Conservation (phyloP, 2,329 filamentous ascomycete genomes). For the Ophiostoma pallidulum region DNA sequence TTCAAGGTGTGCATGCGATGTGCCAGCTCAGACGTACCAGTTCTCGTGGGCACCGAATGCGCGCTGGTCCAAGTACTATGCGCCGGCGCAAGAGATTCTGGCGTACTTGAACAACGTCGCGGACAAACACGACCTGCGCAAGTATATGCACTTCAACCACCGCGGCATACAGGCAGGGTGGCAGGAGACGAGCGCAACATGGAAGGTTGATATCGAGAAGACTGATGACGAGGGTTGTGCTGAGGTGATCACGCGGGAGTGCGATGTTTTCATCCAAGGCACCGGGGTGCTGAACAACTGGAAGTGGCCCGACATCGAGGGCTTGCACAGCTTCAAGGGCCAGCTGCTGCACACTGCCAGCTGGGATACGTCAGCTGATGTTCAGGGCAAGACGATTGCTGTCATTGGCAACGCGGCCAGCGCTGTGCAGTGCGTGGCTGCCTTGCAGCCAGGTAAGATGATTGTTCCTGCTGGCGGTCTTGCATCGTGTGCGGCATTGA, state of each 20-base stretch:
- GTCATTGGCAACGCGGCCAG: slow-evolving; percentile 2
- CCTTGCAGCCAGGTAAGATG: slow-evolving; percentile 12
- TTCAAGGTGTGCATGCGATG: slow-evolving; percentile 30
- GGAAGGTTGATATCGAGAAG: neutral
- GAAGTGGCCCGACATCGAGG: slow-evolving; percentile 29
- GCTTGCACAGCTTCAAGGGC: slow-evolving; percentile 10
- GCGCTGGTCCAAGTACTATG: slow-evolving; percentile 23
- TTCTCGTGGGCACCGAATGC: slow-evolving; percentile 20
- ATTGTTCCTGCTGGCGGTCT: neutral
- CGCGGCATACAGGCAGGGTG: neutral
- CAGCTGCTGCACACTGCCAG: slow-evolving; percentile 10
- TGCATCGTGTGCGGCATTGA: neutral
- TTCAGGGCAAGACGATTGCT: slow-evolving; percentile 1
- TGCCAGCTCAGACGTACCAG: slow-evolving; percentile 34
- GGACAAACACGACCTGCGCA: slow-evolving; percentile 8
- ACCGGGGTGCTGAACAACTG: slow-evolving; percentile 39
- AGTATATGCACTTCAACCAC: neutral
- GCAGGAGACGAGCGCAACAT: neutral
- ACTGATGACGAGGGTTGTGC: neutral
- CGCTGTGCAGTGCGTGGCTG: neutral
- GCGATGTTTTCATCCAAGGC: slow-evolving; percentile 37
- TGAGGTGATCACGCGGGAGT: slow-evolving; percentile 20
- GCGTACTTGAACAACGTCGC: slow-evolving; percentile 24
- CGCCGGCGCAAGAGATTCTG: slow-evolving; percentile 15
- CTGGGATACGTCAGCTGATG: slow-evolving; percentile 18